These are phyloP conservation scores for Quercus phellos DNA, from an alignment of 331 rosid genomes.

Conservation along the genomic window DNA sequence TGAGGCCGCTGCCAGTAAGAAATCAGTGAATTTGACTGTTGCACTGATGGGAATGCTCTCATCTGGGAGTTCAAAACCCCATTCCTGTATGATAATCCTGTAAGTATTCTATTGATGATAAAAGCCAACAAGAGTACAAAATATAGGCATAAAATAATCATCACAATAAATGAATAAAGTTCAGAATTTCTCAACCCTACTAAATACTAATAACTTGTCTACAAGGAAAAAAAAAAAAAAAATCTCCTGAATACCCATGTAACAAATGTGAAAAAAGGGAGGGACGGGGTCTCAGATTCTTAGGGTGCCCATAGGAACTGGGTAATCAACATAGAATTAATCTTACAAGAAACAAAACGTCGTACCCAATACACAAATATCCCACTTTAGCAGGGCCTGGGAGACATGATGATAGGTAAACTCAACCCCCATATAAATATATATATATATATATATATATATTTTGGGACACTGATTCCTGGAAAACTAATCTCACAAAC, in stretches of 20 bases:
- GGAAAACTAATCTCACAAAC: background rate
- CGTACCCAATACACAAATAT: too few relatives aligned
- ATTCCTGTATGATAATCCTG: constrained; percentile 50
- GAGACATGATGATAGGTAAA: too few relatives aligned
- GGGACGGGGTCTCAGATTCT: background rate
- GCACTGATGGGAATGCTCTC: constrained; percentile 56
- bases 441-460: too few relatives aligned
- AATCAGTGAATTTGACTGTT: constrained; percentile 71
- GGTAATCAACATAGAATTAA: background rate
- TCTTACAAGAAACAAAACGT: too few relatives aligned
- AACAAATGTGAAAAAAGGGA: background rate
- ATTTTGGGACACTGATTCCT: too few relatives aligned
- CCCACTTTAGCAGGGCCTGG: too few relatives aligned
- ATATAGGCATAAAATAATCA: background rate
- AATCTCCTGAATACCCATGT: background rate
- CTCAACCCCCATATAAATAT: too few relatives aligned
- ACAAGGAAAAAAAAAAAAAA: background rate
- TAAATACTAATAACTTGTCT: background rate
- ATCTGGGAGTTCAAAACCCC: constrained; percentile 63
- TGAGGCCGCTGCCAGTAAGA: constrained; percentile 87
- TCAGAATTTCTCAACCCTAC: background rate
- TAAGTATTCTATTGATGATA: background rate
- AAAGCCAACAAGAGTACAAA: background rate
- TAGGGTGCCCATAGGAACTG: background rate
- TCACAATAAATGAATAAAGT: background rate